Conservation (phyloP, 345 rosid genomes). For the Boechera retrofracta region DNA sequence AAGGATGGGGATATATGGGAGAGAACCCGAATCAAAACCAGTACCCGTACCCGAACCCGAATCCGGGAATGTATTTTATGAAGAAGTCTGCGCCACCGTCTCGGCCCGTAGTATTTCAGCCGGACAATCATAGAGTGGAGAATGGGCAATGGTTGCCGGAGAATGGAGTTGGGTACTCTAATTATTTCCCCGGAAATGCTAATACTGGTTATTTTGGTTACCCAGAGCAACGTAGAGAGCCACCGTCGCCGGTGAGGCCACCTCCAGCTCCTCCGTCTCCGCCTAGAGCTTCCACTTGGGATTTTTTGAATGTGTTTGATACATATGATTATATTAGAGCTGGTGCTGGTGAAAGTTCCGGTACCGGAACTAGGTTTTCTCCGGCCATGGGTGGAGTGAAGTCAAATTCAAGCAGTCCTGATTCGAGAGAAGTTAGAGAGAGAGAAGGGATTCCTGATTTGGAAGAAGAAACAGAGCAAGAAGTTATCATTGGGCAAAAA, state of each 20-base stretch:
- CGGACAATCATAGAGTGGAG: slow-evolving; percentile 51
- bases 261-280: slow-evolving; percentile 95
- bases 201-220: slow-evolving; percentile 64
- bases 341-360: slow-evolving; percentile 21
- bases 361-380: slow-evolving; percentile 43
- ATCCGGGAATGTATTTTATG: slow-evolving; percentile 65
- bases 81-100: slow-evolving; percentile 70
- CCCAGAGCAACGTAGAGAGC: slow-evolving; percentile 51
- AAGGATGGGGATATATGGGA: slow-evolving; percentile 53
- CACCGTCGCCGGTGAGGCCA: slow-evolving; percentile 47
- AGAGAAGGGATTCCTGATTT: slow-evolving; percentile 97
- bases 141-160: slow-evolving; percentile 36
- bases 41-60: slow-evolving; percentile 36
- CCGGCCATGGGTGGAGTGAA: slow-evolving; percentile 48
- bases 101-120: slow-evolving; percentile 71
- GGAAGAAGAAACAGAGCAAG: slow-evolving; percentile 88
- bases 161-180: slow-evolving; percentile 51
- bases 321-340: slow-evolving; percentile 50
- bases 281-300: slow-evolving; percentile 77
- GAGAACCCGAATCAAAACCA: slow-evolving; percentile 24
- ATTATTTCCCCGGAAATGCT: slow-evolving; percentile 42
- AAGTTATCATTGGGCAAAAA: slow-evolving; percentile 47
- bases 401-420: slow-evolving; percentile 77
- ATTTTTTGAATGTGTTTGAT: slow-evolving; percentile 76
- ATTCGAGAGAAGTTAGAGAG: slow-evolving; percentile 88